Base-by-base conservation (phyloP, 2,329 filamentous ascomycete genomes). In the Sarocladium brachiariae region DNA sequence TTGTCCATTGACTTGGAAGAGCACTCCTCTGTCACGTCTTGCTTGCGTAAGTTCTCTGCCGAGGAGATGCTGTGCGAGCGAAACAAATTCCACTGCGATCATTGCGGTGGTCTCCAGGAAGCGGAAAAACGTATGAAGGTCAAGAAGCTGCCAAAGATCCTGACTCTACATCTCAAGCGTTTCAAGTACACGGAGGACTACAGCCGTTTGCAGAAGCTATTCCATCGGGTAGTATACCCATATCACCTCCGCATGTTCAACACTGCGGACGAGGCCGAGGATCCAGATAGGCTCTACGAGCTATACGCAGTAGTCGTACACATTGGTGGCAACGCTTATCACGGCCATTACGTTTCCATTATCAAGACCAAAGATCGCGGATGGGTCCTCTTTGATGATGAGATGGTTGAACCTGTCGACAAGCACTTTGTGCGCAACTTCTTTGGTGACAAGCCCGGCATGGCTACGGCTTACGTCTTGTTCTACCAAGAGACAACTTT, bases 51-150 rank as follows among this genome's bases (percentile, higher is more conserved):
- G 61, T 99, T 99, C 62, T 99, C 93, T 0, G 90, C 93, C 41
- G 93, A 97, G 61, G 93, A 99, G 68, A 96, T 97, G 89, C 78
- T 99, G 52, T 97, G 93, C 63, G 93, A 99, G 70, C 81, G 91
- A 54, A 97, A 99, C 73, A 99, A 99, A 65, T 99, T 99, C 58
- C 92, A 99, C 64, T 99, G 93, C 70, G 93, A 99, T 65, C 91
- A 91, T 60, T 99, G 93, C 59, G 93, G 93, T 50, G 93, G 93
- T 2, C 73, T 99, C 51, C 93, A 99, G 68, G 93, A 99, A 70
- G 93, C 93, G 0, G 93, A 99, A 68, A 99, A 97, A 74, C 82
- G 93, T 56, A 99, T 99, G 93, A 99, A 97, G 74, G 92, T 99
- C 59, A 97, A 99, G 73, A 82, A 88, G 50, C 71, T 97, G 62